These are phyloP conservation scores for Silene uniflora DNA, from an alignment of 148 eudicot species.

Conservation along the genomic window DNA sequence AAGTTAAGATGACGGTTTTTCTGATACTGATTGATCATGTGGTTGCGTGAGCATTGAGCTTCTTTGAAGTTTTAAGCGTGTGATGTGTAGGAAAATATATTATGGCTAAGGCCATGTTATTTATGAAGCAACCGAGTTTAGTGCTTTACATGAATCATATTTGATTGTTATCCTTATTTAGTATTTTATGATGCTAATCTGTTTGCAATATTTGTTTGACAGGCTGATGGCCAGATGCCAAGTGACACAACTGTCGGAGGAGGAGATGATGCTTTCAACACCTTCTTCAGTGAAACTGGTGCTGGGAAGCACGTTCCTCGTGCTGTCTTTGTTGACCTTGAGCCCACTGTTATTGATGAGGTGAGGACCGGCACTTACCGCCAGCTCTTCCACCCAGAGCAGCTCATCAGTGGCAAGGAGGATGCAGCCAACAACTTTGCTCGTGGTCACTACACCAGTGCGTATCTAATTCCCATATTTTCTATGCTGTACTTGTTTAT, in stretches of 20 bases:
- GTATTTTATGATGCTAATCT: background rate
- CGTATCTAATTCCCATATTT: no score
- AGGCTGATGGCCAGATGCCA: constrained; percentile 67
- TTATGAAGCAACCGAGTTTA: no score
- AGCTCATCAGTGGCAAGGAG: constrained; percentile 56
- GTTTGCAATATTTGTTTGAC: constrained; percentile 12
- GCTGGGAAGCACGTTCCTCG: constrained; percentile 28
- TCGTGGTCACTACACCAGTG: constrained; percentile 53
- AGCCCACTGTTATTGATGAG: constrained; percentile 62
- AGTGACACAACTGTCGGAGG: constrained; percentile 15
- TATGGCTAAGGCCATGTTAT: no score
- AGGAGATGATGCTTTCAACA: constrained; percentile 19
- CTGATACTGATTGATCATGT: no score
- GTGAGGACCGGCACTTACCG: constrained; percentile 58
- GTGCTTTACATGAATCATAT: no score
- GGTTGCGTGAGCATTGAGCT: no score
- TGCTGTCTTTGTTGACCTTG: constrained; percentile 57
- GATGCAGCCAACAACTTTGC: constrained; percentile 66
- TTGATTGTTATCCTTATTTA: background rate
- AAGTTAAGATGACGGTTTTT: no score
- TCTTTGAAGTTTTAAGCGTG: no score
- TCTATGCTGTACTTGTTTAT: no score
- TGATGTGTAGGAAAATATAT: no score
- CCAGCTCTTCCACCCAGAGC: constrained; percentile 56
- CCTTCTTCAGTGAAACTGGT: constrained; percentile 19